These are phyloP conservation scores for Incumbomyces lentus DNA, from an alignment of 2,329 filamentous ascomycete genomes.

Conservation along the genomic window DNA sequence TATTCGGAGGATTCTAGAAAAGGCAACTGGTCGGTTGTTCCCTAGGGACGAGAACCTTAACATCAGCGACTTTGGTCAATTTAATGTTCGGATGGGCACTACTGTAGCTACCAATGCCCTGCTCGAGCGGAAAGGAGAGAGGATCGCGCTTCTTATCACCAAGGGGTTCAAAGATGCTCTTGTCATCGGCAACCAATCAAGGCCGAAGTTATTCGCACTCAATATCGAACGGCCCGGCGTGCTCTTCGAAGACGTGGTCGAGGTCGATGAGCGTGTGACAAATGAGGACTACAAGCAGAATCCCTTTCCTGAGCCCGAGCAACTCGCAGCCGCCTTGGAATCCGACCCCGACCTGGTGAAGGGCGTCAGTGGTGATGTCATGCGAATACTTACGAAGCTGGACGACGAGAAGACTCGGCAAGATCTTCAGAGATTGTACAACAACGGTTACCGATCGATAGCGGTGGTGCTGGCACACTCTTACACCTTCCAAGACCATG, in stretches of 20 bases:
- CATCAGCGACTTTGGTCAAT: constrained; percentile 54
- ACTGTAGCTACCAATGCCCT: constrained; percentile 90
- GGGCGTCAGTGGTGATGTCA: constrained; percentile 63
- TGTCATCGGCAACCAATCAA: constrained; percentile 78
- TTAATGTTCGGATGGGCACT: constrained; percentile 90
- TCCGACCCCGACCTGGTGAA: constrained; percentile 47
- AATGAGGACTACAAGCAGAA: too few relatives aligned
- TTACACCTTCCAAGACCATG: constrained; percentile 82
- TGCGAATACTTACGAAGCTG: constrained; percentile 57
- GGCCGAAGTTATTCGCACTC: constrained; percentile 83
- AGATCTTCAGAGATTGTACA: constrained; percentile 57
- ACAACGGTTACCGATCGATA: constrained; percentile 65
- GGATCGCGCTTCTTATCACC: constrained; percentile 76
- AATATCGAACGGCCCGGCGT: constrained; percentile 80
- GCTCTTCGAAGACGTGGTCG: constrained; percentile 71
- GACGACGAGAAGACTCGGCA: constrained; percentile 41
- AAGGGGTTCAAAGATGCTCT: constrained; percentile 81
- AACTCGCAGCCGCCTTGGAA: constrained; percentile 67
- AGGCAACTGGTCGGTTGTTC: constrained; percentile 55
- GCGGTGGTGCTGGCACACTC: constrained; percentile 87
- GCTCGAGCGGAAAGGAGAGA: constrained; percentile 80
- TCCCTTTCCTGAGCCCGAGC: constrained; percentile 59
- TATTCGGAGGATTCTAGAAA: constrained; percentile 73
- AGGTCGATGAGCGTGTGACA: constrained; percentile 78
- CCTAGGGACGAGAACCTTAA: constrained; percentile 70